phyloP scores from a whole-genome alignment of 805 yeast genomes.

The Saccharomycopsis fibuligera region DNA sequence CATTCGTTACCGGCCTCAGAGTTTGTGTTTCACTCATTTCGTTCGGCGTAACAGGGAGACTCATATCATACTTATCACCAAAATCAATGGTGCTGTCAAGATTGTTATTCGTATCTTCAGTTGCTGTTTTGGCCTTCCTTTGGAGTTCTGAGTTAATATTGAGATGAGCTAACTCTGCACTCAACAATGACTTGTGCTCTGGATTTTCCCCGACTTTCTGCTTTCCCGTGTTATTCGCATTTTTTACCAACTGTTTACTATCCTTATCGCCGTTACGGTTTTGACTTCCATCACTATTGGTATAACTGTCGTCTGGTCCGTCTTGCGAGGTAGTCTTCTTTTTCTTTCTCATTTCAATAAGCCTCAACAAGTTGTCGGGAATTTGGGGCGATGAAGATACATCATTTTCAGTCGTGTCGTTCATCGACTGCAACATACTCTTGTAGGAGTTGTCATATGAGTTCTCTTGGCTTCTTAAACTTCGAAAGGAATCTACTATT shows the following conservation, averaged over 20 bases:
- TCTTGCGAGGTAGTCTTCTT: constrained; percentile 22
- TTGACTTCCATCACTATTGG: not conserved
- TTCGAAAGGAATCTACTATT: constrained; percentile 14
- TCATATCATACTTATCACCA: not conserved
- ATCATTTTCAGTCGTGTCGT: constrained; percentile 27
- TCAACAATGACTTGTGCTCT: constrained; percentile 13
- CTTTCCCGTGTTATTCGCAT: not conserved
- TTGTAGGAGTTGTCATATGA: constrained; percentile 19
- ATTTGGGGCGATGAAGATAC: constrained; percentile 64
- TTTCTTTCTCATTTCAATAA: constrained; percentile 43
- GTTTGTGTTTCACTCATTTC: not conserved
- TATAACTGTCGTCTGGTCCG: not conserved
- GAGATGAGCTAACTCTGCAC: constrained; percentile 17
- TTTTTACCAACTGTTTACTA: too few relatives aligned
- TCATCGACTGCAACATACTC: constrained; percentile 1
- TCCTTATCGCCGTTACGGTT: too few relatives aligned
- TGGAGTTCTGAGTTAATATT: not conserved
- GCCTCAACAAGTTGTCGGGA: constrained; percentile 50
- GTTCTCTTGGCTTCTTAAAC: constrained; percentile 23
- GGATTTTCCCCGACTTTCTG: not conserved
- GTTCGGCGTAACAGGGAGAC: not conserved
- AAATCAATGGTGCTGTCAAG: constrained; percentile 29
- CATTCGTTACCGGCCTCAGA: too few relatives aligned
- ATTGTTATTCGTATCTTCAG: constrained; percentile 27
- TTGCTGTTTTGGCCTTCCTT: constrained; percentile 13